Conservation (phyloP, 805 yeast genomes). For the Saccharomycopsis vini region DNA sequence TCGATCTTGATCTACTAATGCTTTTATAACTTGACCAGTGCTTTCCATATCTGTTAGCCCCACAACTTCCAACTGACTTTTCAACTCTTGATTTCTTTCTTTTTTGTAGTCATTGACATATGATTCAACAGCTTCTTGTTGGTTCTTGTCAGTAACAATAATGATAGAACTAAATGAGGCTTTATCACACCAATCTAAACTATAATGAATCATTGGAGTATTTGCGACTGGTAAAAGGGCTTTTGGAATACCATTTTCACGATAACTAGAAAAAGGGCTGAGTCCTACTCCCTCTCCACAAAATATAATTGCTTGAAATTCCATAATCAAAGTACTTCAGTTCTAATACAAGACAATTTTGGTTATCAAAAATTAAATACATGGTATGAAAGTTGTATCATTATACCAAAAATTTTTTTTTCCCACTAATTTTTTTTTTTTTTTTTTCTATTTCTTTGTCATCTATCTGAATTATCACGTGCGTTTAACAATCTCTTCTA, state of each 20-base stretch:
- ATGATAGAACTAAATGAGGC: slow-evolving; percentile 70
- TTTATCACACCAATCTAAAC: slow-evolving; percentile 84
- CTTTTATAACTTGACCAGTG: slow-evolving; percentile 57
- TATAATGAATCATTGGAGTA: slow-evolving; percentile 79
- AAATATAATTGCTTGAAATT: slow-evolving; percentile 81
- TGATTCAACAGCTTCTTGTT: slow-evolving; percentile 36
- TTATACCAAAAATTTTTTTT: no score
- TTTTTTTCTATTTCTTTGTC: not conserved
- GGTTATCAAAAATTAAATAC: no score
- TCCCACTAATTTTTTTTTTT: not conserved
- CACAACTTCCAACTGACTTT: slow-evolving; percentile 34
- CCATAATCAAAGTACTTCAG: slow-evolving; percentile 60
- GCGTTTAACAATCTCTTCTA: no score
- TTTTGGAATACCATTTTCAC: slow-evolving; percentile 64
- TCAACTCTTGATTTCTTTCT: slow-evolving; percentile 22
- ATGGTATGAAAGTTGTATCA: no score
- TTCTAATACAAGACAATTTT: no score
- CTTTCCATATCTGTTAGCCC: slow-evolving; percentile 39
- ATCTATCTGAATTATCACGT: no score
- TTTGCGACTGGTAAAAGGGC: slow-evolving; percentile 87
- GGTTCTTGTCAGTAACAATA: slow-evolving; percentile 46
- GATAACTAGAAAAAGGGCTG: slow-evolving; percentile 58
- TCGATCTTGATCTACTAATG: slow-evolving; percentile 32
- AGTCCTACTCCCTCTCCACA: slow-evolving; percentile 79
- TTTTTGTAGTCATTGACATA: slow-evolving; percentile 37